Evolutionary conservation across 179 eudicot species (phyloP), one percentile per base, ranked within the genome.

Genomic region (Beta macrorhiza): DNA sequence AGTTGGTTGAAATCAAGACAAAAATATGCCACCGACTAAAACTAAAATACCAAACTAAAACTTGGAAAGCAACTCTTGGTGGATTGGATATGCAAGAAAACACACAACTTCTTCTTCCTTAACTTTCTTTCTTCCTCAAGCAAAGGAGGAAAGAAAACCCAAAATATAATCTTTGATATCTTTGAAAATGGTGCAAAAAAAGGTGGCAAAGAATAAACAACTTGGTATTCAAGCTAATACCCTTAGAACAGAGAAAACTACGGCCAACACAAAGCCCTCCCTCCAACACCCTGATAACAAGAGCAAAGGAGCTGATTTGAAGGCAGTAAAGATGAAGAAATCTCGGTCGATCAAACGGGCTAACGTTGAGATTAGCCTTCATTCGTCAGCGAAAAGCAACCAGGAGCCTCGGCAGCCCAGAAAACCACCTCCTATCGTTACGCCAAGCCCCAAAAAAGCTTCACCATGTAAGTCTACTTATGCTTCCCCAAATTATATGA

Each of bases 131-230:
- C 58, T 72, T 58, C 59, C 55, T 80, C 44, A 67, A 78, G 67
- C 76, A 68, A 53, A 78, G 67, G 29, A 47, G 81, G 76, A 77
- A 72, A 69, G 67, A 84, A 79, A 79, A 69, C 79, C 82, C 79
- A 14, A 17, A 68, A 49, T 49, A 49, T 47, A 52, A 25, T 44
- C 69, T 78, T 67, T 22, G 15, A 76, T 85, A 44, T 81, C 86
- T 80, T 67, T 83, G 80, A 89, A 89, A 68, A 94, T 94, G 93
- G 95, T 92, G 78, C 98, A 92, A 88, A 92, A 91, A 78, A 94
- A 93, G 83, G 83, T 84, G 67, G 49, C 83, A 72, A 84, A 75
- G 86, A 87, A 89, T 75, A 75, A 20, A 56, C 3, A 65, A 86
- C 89, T 90, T 87, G 82, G 86, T 68, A 86, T 88, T 84, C 87